A percentile compares a stretch with the other conserved stretches of the same genome.
phyloP scores from a whole-genome alignment of 2,329 filamentous ascomycete species.

The Botrytis pseudocinerea region DNA sequence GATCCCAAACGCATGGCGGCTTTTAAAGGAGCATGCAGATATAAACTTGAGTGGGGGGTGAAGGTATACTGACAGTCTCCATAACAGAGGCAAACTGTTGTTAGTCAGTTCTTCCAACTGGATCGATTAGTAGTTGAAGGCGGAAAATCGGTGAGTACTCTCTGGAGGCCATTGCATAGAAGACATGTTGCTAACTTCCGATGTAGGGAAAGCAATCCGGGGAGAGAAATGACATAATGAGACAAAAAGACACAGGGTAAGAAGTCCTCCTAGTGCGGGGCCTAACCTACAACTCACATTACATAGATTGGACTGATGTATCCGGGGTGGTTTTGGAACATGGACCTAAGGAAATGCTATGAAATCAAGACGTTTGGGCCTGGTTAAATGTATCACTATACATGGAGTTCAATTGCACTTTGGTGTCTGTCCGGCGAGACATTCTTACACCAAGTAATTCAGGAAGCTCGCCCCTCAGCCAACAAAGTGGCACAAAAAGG shows the following conservation, averaged over 20 bases:
- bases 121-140: conserved; percentile 92
- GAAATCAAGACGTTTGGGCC: conserved; percentile 9
- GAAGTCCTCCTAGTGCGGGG: conserved; percentile 33
- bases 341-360: background rate
- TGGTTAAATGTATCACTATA: conserved; percentile 12
- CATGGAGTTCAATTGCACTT: conserved; percentile 15
- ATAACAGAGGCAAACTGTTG: conserved; percentile 82
- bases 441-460: conserved; percentile 18
- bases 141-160: conserved; percentile 65
- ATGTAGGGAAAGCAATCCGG: conserved; percentile 68
- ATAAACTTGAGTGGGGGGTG: background rate
- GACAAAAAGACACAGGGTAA: conserved; percentile 80
- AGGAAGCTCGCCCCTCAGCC: conserved; percentile 8
- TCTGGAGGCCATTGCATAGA: conserved; percentile 7
- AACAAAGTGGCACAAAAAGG: background rate
- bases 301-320: conserved; percentile 19
- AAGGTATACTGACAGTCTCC: conserved; percentile 25
- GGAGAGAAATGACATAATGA: conserved; percentile 63
- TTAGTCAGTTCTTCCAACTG: conserved; percentile 93
- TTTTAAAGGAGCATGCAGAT: background rate
- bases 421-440: conserved; percentile 17
- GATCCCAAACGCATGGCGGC: background rate
- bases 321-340: background rate
- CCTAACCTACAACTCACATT: conserved; percentile 1
- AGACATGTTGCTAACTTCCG: conserved; percentile 23